Evolutionary conservation across 306 rosid genomes (phyloP).

Genomic region (Hylodesmum podocarpum): DNA sequence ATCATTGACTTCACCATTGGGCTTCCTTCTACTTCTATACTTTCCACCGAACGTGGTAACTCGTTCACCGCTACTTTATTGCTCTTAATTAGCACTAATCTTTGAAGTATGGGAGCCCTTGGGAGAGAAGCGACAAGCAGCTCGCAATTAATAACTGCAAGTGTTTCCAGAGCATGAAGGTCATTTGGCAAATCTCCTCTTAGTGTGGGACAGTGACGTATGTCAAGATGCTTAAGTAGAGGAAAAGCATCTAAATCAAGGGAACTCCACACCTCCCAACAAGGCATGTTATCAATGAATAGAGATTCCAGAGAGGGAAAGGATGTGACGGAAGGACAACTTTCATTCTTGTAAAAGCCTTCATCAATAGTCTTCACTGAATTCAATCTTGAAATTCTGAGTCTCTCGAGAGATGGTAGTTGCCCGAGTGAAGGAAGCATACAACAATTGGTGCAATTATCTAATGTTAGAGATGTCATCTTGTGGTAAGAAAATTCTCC

Average conservation of each 20-base stretch:
- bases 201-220: not conserved
- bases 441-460: not conserved
- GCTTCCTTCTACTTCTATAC: not conserved
- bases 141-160: not conserved
- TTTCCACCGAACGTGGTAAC: not conserved
- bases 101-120: not conserved
- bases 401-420: not conserved
- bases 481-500: not conserved
- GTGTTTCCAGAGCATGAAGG: not conserved
- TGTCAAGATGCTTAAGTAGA: not conserved
- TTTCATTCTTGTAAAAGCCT: not conserved
- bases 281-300: fast-evolving
- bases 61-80: not conserved
- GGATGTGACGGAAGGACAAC: not conserved
- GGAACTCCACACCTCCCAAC: not conserved
- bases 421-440: not conserved
- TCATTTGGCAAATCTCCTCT: not conserved
- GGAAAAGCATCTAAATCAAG: not conserved
- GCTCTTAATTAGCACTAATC: fast-evolving
- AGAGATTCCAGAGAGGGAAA: not conserved
- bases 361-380: not conserved
- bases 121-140: not conserved
- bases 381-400: not conserved
- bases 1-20: not conserved
- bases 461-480: not conserved